Conservation (phyloP, 2,329 filamentous ascomycete species). For the Achaetomium macrosporum region DNA sequence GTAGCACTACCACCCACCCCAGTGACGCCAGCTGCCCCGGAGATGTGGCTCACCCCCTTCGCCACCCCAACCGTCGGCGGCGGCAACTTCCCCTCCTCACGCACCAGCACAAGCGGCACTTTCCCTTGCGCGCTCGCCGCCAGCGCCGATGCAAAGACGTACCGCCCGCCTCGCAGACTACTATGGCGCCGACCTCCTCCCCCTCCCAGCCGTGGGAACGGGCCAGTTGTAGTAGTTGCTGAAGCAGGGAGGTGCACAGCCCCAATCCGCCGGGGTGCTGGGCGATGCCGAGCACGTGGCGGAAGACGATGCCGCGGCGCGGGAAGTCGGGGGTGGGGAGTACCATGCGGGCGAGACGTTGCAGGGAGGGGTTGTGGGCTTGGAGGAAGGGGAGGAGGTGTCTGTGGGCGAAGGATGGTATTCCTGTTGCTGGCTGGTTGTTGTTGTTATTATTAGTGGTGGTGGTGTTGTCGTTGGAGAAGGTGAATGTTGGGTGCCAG, state of each 20-base stretch:
- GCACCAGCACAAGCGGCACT: constrained; percentile 44
- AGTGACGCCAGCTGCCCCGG: constrained; percentile 32
- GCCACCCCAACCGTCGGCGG: constrained; percentile 45
- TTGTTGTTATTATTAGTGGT: constrained; percentile 49
- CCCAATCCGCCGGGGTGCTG: constrained; percentile 45
- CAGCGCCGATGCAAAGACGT: constrained; percentile 49
- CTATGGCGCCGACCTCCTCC: constrained; percentile 41
- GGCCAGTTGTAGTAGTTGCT: too few species aligned
- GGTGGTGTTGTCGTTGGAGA: constrained; percentile 35
- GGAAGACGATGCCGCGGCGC: constrained; percentile 45
- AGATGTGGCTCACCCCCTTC: constrained; percentile 49
- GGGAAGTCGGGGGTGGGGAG: constrained; percentile 45
- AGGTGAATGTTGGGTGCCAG: constrained; percentile 21
- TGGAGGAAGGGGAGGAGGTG: constrained; percentile 42
- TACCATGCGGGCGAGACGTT: constrained; percentile 46
- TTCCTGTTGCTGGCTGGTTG: constrained; percentile 33
- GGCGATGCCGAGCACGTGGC: constrained; percentile 51
- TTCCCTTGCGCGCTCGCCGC: constrained; percentile 34
- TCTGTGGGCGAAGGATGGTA: constrained; percentile 13
- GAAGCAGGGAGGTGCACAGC: constrained; percentile 47
- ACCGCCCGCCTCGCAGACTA: constrained; percentile 52
- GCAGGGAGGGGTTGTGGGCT: constrained; percentile 39
- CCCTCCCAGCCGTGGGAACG: constrained; percentile 44
- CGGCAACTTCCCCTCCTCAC: constrained; percentile 53
- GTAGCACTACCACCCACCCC: too few species aligned